Evolutionary conservation across 345 rosid species (phyloP), one percentile per base, ranked within the genome.

Genomic region (Gossypium anomalum): DNA sequence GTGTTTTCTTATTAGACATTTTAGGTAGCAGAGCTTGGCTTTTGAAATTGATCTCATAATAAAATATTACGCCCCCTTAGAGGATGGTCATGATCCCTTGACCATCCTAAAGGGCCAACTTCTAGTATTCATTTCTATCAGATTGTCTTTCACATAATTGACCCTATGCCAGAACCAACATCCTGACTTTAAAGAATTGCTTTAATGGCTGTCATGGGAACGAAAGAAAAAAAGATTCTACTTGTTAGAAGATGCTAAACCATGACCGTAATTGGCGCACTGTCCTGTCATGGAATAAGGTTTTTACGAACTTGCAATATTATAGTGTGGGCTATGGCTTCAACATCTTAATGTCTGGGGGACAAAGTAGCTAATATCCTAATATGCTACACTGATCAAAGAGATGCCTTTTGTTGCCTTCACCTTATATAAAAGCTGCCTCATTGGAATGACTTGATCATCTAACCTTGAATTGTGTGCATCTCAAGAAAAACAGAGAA

Each of bases 311-410:
- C 11, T 27, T 14, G 65, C 65, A 27, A 60, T 27, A 27, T 60
- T 60, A 60, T 60, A 60, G 14, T 60, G 64, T 48, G 41, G 41
- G 41, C 41, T 34, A 1, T 59, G 44, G 43, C 65, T 60, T 60
- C 10, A 27, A 60, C 61, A 70, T 57, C 44, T 57, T 38, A 51
- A 43, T 73, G 80, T 69, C 73, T 48, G 61, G 78, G 72, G 65
- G 52, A 48, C 52, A 48, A 29, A 29, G 22, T 20, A 12, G 20
- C 10, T 59, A 67, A 57, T 27, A 20, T 7, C 25, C 20, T 20
- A 11, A 67, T 49, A 17, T 48, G 71, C 51, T 9, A 44, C 56
- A 67, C 20, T 20, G 55, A 47, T 11, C 19, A 67, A 45, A 67
- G 12, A 67, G 71, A 67, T 67, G 7, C 71, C 71, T 67, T 67